A percentile compares a stretch with the other conserved stretches of the same genome.
Conservation (phyloP, 108 stramenopile genomes). For the Phaeodactylum tricornutum region DNA sequence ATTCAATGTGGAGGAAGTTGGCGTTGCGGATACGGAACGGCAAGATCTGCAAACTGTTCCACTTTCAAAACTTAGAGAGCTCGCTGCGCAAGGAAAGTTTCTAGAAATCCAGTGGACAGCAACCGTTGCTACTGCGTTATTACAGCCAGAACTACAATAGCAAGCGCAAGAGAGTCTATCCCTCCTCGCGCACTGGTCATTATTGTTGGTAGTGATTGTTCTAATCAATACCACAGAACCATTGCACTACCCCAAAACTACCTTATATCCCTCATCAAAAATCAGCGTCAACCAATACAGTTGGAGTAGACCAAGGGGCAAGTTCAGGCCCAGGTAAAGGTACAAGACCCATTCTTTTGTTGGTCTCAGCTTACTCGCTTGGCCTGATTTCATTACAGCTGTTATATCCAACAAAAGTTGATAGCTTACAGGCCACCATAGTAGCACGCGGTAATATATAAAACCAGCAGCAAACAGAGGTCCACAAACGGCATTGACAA, state of each 20-base stretch:
- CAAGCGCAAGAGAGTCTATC: no score
- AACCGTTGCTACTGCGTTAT: constrained; percentile 65
- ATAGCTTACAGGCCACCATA: constrained; percentile 23
- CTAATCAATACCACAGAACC: no score
- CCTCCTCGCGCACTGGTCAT: no score
- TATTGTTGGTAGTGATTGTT: no score
- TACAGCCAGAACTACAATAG: no score
- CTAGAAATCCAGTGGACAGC: constrained; percentile 79
- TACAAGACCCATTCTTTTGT: constrained; percentile 29
- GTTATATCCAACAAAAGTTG: constrained; percentile 23
- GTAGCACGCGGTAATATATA: constrained; percentile 26
- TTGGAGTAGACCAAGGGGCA: constrained; percentile 26
- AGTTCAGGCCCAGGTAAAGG: constrained; percentile 17
- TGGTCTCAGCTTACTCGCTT: constrained; percentile 15
- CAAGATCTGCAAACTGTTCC: constrained; percentile 40
- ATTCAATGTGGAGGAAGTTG: no score
- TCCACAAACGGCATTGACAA: constrained; percentile 12
- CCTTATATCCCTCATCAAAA: constrained; percentile 4
- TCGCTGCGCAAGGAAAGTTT: constrained; percentile 45
- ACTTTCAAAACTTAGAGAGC: constrained; percentile 26
- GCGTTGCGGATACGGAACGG: constrained; percentile 56
- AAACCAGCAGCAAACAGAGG: constrained; percentile 33
- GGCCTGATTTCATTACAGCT: constrained; percentile 13
- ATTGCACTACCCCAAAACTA: neutral
- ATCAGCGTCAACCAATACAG: constrained; percentile 35